These are phyloP conservation scores for Nothopassalora personata DNA, from an alignment of 2,329 filamentous ascomycete species.

Conservation along the genomic window DNA sequence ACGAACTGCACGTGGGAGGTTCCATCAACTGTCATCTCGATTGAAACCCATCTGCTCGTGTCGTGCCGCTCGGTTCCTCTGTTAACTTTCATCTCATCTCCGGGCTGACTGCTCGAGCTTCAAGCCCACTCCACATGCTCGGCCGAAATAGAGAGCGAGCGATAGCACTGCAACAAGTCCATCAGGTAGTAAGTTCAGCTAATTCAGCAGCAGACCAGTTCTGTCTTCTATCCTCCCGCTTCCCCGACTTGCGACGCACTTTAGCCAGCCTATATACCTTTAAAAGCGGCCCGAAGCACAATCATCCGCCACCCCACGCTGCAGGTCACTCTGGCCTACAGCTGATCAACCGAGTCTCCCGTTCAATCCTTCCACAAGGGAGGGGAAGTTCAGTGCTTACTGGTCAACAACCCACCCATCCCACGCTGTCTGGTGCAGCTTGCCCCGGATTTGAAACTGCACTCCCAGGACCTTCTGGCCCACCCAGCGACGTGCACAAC, in stretches of 20 bases:
- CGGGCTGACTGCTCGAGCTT: not conserved
- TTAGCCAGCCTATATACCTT: constrained; percentile 5
- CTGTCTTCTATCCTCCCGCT: not conserved
- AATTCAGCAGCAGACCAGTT: not conserved
- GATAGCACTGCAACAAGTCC: not conserved
- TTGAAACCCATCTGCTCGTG: not conserved
- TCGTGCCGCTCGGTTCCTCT: not conserved
- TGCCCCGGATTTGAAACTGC: constrained; percentile 12
- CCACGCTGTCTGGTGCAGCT: constrained; percentile 16
- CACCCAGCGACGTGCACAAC: constrained; percentile 9
- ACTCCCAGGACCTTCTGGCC: constrained; percentile 2
- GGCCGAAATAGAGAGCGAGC: not conserved
- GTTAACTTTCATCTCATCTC: not conserved
- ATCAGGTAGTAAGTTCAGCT: not conserved
- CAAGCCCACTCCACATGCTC: not conserved
- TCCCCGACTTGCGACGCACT: not conserved
- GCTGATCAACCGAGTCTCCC: not conserved
- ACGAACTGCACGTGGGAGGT: not conserved
- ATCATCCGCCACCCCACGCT: constrained; percentile 24
- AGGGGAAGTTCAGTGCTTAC: constrained; percentile 15
- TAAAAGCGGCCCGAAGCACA: constrained; percentile 11
- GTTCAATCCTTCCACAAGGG: not conserved
- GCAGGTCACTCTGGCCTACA: constrained; percentile 22
- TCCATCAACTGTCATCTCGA: not conserved
- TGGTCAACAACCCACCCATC: constrained; percentile 15